These are phyloP conservation scores for Panaeolus papilionaceus DNA, from an alignment of 768 basidiomycete genomes.

Conservation along the genomic window DNA sequence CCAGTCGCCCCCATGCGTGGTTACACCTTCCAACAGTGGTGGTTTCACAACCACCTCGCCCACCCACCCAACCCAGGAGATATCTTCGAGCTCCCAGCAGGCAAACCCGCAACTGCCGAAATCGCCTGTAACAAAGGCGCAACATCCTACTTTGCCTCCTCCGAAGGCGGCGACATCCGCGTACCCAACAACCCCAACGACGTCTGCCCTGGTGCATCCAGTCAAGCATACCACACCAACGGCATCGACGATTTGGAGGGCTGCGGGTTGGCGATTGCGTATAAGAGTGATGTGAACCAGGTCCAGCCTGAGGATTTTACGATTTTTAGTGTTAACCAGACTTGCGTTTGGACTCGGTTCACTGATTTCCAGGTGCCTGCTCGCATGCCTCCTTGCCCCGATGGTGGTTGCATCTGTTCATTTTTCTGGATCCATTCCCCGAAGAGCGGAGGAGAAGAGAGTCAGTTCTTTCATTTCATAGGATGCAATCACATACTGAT, in stretches of 20 bases:
- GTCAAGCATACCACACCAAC: slow-evolving; percentile 58
- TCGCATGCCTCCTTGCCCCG: slow-evolving; percentile 71
- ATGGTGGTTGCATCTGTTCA: slow-evolving; percentile 69
- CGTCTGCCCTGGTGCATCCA: slow-evolving; percentile 54
- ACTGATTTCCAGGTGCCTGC: slow-evolving; percentile 74
- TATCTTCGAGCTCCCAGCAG: slow-evolving; percentile 66
- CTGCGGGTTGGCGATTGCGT: slow-evolving; percentile 78
- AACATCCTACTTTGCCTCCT: slow-evolving; percentile 60
- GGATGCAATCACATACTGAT: too few relatives aligned
- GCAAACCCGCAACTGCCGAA: slow-evolving; percentile 57
- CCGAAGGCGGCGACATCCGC: slow-evolving; percentile 59
- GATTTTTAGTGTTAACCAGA: slow-evolving; percentile 77
- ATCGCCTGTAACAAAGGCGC: slow-evolving; percentile 66
- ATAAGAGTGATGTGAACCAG: slow-evolving; percentile 62
- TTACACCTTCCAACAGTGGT: slow-evolving; percentile 61
- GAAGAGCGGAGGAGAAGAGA: slow-evolving; percentile 29
- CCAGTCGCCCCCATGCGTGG: slow-evolving; percentile 54
- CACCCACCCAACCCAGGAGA: slow-evolving; percentile 62
- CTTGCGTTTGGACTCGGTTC: slow-evolving; percentile 74
- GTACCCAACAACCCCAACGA: slow-evolving; percentile 53
- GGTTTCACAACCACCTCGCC: slow-evolving; percentile 69
- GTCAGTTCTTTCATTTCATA: slow-evolving; percentile 23
- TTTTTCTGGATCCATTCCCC: slow-evolving; percentile 76
- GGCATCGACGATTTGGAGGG: slow-evolving; percentile 61
- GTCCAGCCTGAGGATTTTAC: slow-evolving; percentile 75